Evolutionary conservation across 345 rosid species (phyloP), one percentile per base, ranked within the genome.

Genomic region (Rhodamnia argentea): DNA sequence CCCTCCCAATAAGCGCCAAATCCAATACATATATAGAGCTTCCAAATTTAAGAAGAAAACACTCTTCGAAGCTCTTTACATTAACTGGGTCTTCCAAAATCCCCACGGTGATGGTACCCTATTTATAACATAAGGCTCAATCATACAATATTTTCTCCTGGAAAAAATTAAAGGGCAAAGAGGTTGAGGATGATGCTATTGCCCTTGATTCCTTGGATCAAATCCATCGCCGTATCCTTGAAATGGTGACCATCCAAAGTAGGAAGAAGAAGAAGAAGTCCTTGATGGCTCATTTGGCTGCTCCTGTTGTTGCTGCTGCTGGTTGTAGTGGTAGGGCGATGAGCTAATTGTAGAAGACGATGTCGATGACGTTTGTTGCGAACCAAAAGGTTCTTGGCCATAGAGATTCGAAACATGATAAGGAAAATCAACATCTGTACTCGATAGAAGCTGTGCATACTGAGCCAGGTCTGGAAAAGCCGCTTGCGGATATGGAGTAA

Each of bases 401-500:
- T 92, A 92, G 83, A 95, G 94, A 87, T 86, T 93, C 2, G 97
- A 94, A 74, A 94, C 90, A 84, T 91, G 90, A 81, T 92, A 91
- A 6, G 93, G 92, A 84, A 94, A 88, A 87, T 92, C 93, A 24
- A 83, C 94, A 51, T 96, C 99, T 51, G 86, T 92, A 87, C 97
- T 92, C 10, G 98, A 92, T 37, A 96, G 95, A 58, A 96, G 88
- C 52, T 94, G 96, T 29, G 96, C 99, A 62, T 96, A 96, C 74
- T 95, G 95, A 59, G 91, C 86, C 81, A 94, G 90, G 90, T 95
- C 95, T 7, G 96, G 95, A 88, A 93, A 96, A 50, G 86, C 53
- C 11, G 88, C 88, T 12, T 90, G 90, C 1, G 86, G 78, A 70
- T 70, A 70, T 32, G 44, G 78, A 32, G 0, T 22, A 32, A 32